Conservation (phyloP, 768 basidiomycete genomes). For the Coprinellus micaceus region DNA sequence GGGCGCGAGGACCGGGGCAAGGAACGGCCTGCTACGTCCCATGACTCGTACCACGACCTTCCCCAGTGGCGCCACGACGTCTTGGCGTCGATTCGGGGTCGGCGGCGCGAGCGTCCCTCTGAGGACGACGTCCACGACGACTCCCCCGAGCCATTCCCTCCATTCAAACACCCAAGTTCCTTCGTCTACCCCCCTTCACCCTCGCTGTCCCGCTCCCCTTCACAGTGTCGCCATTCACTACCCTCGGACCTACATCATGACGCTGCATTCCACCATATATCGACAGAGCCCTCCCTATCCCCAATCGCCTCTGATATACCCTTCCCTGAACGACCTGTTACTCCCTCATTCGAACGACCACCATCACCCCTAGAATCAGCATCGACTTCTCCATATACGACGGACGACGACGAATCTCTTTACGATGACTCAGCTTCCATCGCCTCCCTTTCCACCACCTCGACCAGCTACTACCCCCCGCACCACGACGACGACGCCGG, state of each 20-base stretch:
- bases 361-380: slow-evolving; percentile 26
- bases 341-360: slow-evolving; percentile 22
- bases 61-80: slow-evolving; percentile 58
- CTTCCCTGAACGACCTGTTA: slow-evolving; percentile 21
- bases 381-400: slow-evolving; percentile 62
- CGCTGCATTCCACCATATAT: slow-evolving; percentile 16
- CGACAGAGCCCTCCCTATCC: slow-evolving; percentile 19
- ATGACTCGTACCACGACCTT: slow-evolving; percentile 39
- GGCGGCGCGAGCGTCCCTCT: slow-evolving; percentile 53
- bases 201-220: slow-evolving; percentile 47
- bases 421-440: slow-evolving; percentile 67
- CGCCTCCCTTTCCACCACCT: slow-evolving; percentile 57
- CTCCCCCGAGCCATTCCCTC: slow-evolving; percentile 26
- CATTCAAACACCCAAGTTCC: slow-evolving; percentile 40
- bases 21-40: slow-evolving; percentile 26
- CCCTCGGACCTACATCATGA: not conserved
- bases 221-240: not conserved
- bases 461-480: slow-evolving; percentile 27
- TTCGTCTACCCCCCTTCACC: slow-evolving; percentile 53
- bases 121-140: slow-evolving; percentile 36
- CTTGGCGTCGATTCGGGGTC: slow-evolving; percentile 47
- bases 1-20: slow-evolving; percentile 48
- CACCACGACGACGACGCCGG: not conserved
- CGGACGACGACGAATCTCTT: slow-evolving; percentile 74
- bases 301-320: slow-evolving; percentile 38